phyloP scores from a whole-genome alignment of 2,329 filamentous ascomycete genomes.

The Proliferodiscus dingleyae region DNA sequence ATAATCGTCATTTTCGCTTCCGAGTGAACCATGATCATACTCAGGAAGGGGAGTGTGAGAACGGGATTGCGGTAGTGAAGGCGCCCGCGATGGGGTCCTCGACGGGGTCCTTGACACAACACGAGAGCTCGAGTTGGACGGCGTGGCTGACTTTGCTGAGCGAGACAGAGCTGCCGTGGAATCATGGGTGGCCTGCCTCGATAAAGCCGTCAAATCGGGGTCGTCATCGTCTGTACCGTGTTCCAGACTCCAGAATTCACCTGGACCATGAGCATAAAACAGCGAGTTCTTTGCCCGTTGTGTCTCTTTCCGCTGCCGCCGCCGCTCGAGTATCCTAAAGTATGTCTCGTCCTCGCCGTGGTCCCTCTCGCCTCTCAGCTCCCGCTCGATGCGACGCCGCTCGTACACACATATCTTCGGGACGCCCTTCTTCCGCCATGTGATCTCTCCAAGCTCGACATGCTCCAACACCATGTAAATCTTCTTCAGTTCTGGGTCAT shows the following conservation, averaged over 20 bases:
- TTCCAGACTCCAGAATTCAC: conserved; percentile 80
- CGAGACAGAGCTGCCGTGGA: conserved; percentile 21
- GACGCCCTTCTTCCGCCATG: conserved; percentile 86
- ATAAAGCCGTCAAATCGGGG: conserved; percentile 31
- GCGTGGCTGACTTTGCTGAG: conserved; percentile 15
- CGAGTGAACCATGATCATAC: conserved; percentile 32
- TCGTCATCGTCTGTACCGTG: conserved; percentile 56
- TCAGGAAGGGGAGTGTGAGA: conserved; percentile 34
- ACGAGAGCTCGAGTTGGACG: conserved; percentile 28
- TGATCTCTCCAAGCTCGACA: conserved; percentile 88
- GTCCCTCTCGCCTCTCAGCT: conserved; percentile 56
- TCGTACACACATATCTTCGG: conserved; percentile 81
- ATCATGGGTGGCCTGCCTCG: conserved; percentile 25
- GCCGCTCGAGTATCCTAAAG: conserved; percentile 53
- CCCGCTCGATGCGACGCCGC: conserved; percentile 71
- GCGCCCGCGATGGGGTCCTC: conserved; percentile 23
- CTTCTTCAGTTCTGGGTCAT: conserved; percentile 92
- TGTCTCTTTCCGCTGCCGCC: conserved; percentile 51
- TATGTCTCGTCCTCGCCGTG: conserved; percentile 55
- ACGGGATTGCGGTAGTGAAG: conserved; percentile 28
- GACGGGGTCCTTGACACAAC: conserved; percentile 26
- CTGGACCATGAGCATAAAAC: conserved; percentile 43
- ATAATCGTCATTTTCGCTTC: conserved; percentile 48
- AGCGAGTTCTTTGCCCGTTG: conserved; percentile 52
- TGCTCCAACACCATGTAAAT: conserved; percentile 98